These are phyloP conservation scores for Dactylonectria estremocensis DNA, from an alignment of 2,329 filamentous ascomycete species.

Conservation along the genomic window DNA sequence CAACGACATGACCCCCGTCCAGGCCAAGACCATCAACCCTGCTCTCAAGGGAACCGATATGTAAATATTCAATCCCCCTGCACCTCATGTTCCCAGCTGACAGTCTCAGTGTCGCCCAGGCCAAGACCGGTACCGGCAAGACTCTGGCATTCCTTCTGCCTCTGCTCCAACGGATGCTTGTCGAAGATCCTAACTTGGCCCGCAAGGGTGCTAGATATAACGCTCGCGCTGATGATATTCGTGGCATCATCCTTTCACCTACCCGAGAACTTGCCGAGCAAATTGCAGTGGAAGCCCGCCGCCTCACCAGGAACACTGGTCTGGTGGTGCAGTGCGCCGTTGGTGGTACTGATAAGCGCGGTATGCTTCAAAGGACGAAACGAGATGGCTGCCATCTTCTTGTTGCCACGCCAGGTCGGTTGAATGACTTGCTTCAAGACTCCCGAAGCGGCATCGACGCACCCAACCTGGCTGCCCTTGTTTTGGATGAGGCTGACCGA, in stretches of 20 bases:
- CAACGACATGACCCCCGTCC: slow-evolving; percentile 92
- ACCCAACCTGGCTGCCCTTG: slow-evolving; percentile 89
- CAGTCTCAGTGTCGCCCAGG: slow-evolving; percentile 83
- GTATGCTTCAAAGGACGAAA: slow-evolving; percentile 78
- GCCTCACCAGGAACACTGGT: slow-evolving; percentile 75
- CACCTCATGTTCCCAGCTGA: slow-evolving; percentile 1
- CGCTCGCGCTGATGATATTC: slow-evolving; percentile 71
- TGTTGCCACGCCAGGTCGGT: slow-evolving; percentile 89
- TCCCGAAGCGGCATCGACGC: slow-evolving; percentile 73
- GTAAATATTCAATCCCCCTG: slow-evolving; percentile 67
- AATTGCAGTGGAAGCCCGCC: slow-evolving; percentile 84
- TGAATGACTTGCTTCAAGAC: slow-evolving; percentile 86
- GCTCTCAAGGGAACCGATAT: slow-evolving; percentile 86
- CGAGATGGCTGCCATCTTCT: slow-evolving; percentile 88
- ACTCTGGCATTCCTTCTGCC: slow-evolving; percentile 94
- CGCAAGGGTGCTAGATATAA: slow-evolving; percentile 54
- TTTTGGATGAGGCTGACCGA: slow-evolving; percentile 97
- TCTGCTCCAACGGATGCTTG: slow-evolving; percentile 83
- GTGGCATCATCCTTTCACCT: slow-evolving; percentile 81
- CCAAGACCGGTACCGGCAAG: slow-evolving; percentile 97
- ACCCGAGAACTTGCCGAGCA: slow-evolving; percentile 87
- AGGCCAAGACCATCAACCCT: slow-evolving; percentile 85
- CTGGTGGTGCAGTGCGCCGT: slow-evolving; percentile 84
- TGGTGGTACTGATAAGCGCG: slow-evolving; percentile 85
- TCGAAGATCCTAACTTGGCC: slow-evolving; percentile 73